Evolutionary conservation across 1,139 yeast genomes (phyloP).

Genomic region (Hyphopichia wangnamkhiaoensis): DNA sequence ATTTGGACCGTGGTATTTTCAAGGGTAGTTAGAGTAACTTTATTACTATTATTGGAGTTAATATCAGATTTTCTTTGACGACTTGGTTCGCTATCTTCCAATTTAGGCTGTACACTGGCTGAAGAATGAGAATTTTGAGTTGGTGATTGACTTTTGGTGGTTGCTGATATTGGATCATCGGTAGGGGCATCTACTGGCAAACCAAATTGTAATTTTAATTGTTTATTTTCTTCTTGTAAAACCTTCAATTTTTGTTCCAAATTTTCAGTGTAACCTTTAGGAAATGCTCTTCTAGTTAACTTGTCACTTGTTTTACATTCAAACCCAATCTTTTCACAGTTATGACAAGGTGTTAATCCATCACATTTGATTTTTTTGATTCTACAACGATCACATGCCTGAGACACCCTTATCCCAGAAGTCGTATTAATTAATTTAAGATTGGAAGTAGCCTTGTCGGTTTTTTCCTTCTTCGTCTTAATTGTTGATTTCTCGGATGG

Average conservation of each 20-base stretch:
- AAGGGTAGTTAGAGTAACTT: conserved; percentile 7
- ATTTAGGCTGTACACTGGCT: conserved; percentile 7
- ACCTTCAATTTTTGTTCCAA: conserved; percentile 61
- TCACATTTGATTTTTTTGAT: conserved; percentile 77
- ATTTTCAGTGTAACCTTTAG: conserved; percentile 75
- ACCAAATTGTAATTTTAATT: conserved; percentile 25
- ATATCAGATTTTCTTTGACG: neutral
- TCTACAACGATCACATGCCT: conserved; percentile 80
- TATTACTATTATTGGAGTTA: conserved; percentile 7
- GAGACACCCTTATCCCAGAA: conserved; percentile 56
- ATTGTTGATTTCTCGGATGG: no score
- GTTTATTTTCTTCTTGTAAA: conserved; percentile 59
- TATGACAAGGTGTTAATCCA: conserved; percentile 69
- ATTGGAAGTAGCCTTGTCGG: conserved; percentile 18
- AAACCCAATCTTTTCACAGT: conserved; percentile 63
- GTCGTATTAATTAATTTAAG: conserved; percentile 43
- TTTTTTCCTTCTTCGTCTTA: neutral
- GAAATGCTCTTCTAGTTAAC: conserved; percentile 69
- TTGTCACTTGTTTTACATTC: conserved; percentile 74
- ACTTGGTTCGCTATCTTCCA: neutral
- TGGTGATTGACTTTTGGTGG: neutral
- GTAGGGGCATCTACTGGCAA: neutral
- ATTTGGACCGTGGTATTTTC: conserved; percentile 26
- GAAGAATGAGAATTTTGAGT: neutral
- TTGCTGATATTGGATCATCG: neutral